Evolutionary conservation across 163 green algal genomes (phyloP).

Genomic region (Trebouxiophyceae sp.): DNA sequence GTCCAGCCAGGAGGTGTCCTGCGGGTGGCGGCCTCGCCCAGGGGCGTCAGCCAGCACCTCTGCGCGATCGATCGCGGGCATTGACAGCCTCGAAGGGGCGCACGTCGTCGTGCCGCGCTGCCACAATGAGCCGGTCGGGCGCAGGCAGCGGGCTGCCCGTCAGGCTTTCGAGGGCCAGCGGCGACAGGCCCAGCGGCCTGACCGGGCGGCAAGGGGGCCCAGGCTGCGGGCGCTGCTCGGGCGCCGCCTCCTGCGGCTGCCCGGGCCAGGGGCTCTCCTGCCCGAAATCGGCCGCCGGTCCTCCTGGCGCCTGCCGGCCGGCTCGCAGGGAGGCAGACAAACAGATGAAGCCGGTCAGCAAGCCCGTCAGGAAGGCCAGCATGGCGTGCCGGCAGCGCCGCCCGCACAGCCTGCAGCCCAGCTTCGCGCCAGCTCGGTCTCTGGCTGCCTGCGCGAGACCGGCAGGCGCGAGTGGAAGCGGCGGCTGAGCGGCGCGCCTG

Average conservation of each 20-base stretch:
- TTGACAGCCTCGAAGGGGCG: background rate
- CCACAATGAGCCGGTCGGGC: conserved; percentile 9
- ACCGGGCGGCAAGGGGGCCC: background rate
- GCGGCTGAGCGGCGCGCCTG: no score
- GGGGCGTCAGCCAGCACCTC: background rate
- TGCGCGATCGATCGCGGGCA: background rate
- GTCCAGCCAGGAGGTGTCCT: conserved; percentile 22
- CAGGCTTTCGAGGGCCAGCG: conserved; percentile 2
- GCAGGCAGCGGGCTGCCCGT: background rate
- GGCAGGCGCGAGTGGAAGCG: no score
- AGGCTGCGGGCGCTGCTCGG: background rate
- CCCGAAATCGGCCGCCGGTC: background rate
- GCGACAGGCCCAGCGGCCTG: conserved; percentile 1
- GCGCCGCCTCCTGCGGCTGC: background rate
- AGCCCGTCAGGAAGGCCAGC: background rate
- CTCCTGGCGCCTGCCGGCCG: background rate
- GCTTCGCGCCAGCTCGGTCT: no score
- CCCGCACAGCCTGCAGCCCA: no score
- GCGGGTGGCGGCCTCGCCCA: background rate
- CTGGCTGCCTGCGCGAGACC: no score
- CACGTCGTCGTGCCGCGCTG: conserved; percentile 6
- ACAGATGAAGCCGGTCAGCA: background rate
- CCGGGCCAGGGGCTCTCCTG: background rate
- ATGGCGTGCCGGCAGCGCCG: background rate
- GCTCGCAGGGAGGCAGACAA: background rate